phyloP scores from a whole-genome alignment of 139 green algal species.

The Volvox africanus region DNA sequence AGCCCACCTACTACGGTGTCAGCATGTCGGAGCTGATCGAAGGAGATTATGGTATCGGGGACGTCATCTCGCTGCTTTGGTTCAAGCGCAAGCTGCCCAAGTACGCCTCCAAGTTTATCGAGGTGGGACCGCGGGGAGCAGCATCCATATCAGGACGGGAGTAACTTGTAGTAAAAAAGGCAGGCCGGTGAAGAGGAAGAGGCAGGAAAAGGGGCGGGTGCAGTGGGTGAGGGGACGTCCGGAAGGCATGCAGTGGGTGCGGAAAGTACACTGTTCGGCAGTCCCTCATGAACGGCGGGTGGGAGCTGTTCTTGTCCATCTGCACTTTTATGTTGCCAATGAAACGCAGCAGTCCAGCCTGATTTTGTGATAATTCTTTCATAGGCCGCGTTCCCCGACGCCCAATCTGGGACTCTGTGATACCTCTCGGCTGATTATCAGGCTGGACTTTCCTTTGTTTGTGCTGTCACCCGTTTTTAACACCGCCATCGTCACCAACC shows the following conservation, averaged over 20 bases:
- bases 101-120: constrained; percentile 96
- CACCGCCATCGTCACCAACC: no score
- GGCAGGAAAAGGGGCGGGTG: background rate
- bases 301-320: no score
- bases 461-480: no score
- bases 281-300: no score
- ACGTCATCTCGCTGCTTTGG: constrained; percentile 92
- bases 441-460: no score
- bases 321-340: no score
- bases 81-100: constrained; percentile 90
- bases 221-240: background rate
- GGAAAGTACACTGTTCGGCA: no score
- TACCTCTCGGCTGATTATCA: no score
- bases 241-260: background rate
- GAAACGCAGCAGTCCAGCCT: no score
- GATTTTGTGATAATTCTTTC: no score
- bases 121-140: constrained; percentile 68
- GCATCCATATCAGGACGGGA: background rate
- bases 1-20: constrained; percentile 83
- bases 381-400: no score
- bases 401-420: no score
- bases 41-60: constrained; percentile 83
- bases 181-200: background rate
- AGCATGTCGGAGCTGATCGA: constrained; percentile 89
- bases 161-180: background rate